Conservation (phyloP, 2,329 filamentous ascomycete species). For the Cytospora leucostoma region DNA sequence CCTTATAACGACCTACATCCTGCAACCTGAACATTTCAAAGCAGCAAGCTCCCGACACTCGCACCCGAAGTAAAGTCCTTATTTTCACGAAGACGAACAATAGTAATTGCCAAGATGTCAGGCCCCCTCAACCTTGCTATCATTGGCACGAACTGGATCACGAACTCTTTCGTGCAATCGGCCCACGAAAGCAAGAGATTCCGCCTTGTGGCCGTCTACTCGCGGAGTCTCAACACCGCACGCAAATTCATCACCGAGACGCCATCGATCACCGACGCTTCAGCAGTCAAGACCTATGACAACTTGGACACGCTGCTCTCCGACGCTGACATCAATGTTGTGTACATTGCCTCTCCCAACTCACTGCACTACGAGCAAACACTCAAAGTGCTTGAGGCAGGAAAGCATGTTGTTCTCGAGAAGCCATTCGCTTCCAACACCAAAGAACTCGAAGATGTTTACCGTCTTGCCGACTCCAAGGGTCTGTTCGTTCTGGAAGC, state of each 20-base stretch:
- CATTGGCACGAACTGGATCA: constrained; percentile 28
- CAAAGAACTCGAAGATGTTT: constrained; percentile 48
- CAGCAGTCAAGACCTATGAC: constrained; percentile 24
- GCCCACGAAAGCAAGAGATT: constrained; percentile 25
- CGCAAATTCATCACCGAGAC: constrained; percentile 19
- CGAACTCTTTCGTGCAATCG: constrained; percentile 25
- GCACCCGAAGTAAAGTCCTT: neutral
- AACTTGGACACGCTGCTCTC: constrained; percentile 23
- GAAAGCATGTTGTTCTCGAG: constrained; percentile 57
- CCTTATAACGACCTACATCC: neutral
- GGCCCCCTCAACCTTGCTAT: constrained; percentile 23
- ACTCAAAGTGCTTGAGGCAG: constrained; percentile 50
- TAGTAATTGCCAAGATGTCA: constrained; percentile 11
- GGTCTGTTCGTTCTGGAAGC: constrained; percentile 29
- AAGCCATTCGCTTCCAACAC: constrained; percentile 56
- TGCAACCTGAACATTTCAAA: neutral
- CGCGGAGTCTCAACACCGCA: constrained; percentile 23
- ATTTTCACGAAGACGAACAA: neutral
- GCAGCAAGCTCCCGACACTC: neutral
- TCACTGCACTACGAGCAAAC: constrained; percentile 46
- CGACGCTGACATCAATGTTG: constrained; percentile 37
- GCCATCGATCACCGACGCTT: constrained; percentile 21
- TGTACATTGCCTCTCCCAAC: constrained; percentile 51
- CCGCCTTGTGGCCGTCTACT: constrained; percentile 25
- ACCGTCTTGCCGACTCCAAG: constrained; percentile 40